Percentiles rank a stretch among this genome's conserved stretches.
phyloP scores from a whole-genome alignment of 805 yeast species.

The Jamesozyma hellenica region DNA sequence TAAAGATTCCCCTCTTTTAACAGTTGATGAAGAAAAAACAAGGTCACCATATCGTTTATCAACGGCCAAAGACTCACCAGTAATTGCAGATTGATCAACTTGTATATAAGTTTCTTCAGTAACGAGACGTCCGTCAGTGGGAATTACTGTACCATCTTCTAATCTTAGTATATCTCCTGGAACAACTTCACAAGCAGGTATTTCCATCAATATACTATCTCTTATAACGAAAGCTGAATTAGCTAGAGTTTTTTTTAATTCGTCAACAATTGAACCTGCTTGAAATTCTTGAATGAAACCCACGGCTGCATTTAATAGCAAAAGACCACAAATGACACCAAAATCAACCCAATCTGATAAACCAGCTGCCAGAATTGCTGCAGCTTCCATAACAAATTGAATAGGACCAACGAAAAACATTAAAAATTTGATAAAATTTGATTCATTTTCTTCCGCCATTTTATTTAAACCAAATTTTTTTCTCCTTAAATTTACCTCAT shows the following conservation, averaged over 20 bases:
- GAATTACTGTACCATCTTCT: constrained; percentile 88
- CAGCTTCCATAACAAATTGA: constrained; percentile 96
- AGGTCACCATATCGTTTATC: constrained; percentile 84
- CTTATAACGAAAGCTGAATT: constrained; percentile 80
- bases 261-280: constrained; percentile 96
- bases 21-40: constrained; percentile 85
- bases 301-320: constrained; percentile 79
- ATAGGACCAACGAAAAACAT: constrained; percentile 91
- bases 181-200: constrained; percentile 76
- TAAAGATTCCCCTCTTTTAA: constrained; percentile 90
- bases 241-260: constrained; percentile 89
- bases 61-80: constrained; percentile 95
- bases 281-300: constrained; percentile 97
- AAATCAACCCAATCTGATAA: constrained; percentile 97
- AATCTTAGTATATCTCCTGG: constrained; percentile 91
- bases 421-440: constrained; percentile 65
- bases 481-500: constrained; percentile 72
- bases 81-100: constrained; percentile 92
- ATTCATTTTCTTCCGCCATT: constrained; percentile 84
- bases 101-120: constrained; percentile 79
- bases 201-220: constrained; percentile 66
- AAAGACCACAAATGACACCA: constrained; percentile 89
- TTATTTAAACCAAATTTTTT: constrained; percentile 85
- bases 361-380: constrained; percentile 92
- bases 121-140: constrained; percentile 86